Conservation (phyloP, 1,284 basidiomycete genomes). For the Porodaedalea pini region DNA sequence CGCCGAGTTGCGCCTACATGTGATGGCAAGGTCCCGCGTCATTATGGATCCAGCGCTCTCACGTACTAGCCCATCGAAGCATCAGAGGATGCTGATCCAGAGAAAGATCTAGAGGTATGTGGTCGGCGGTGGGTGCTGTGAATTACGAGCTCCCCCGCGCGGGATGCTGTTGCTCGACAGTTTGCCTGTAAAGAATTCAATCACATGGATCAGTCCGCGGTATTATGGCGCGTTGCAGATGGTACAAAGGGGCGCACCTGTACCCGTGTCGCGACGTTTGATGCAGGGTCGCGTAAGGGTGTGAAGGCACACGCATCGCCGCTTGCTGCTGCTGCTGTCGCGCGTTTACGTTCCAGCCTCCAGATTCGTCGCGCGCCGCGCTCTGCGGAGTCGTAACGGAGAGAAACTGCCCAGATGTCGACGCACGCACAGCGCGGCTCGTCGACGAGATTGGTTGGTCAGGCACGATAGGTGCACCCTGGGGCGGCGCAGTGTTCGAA, state of each 20-base stretch:
- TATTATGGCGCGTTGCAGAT: neutral
- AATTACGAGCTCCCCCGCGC: neutral
- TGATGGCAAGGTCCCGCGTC: neutral
- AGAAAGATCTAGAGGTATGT: neutral
- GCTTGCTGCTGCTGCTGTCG: conserved; percentile 2
- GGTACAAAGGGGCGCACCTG: neutral
- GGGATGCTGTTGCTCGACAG: neutral
- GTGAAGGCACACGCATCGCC: conserved; percentile 10
- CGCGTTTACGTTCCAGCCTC: neutral
- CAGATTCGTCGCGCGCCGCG: conserved; percentile 13
- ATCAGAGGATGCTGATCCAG: neutral
- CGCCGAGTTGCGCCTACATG: neutral
- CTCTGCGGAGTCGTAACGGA: conserved; percentile 13
- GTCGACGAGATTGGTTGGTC: conserved; percentile 16
- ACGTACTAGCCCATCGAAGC: neutral
- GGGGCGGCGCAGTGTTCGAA: neutral
- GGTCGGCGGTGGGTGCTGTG: no score
- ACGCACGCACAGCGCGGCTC: conserved; percentile 13
- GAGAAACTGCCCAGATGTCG: conserved; percentile 9
- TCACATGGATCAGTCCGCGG: conserved; percentile 1
- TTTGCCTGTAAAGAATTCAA: neutral
- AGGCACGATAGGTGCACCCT: neutral
- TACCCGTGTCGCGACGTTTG: conserved; percentile 3
- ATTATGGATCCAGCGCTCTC: neutral
- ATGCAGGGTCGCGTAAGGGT: conserved; percentile 17